Base-by-base conservation (phyloP, 768 basidiomycete genomes). In the Serendipita sp. region DNA sequence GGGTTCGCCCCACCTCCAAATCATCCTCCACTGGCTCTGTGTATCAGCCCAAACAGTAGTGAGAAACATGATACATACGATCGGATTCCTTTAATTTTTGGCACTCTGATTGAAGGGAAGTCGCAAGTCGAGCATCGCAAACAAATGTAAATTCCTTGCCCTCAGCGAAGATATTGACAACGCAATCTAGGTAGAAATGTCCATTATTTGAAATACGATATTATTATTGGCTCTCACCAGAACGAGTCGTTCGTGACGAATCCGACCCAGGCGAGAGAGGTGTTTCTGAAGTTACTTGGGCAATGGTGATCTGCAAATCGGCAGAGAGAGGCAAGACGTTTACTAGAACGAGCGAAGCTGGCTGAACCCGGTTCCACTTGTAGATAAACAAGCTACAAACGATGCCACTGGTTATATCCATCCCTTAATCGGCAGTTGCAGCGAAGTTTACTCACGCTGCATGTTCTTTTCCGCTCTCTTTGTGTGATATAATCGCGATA, bases 401-500 rank as follows among this genome's bases (percentile, higher is more conserved):
- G n/a, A n/a, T n/a, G n/a, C n/a, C n/a, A n/a, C n/a, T n/a, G n/a
- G n/a, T n/a, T n/a, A n/a, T n/a, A n/a, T n/a, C n/a, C n/a, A n/a
- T n/a, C n/a, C n/a, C n/a, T n/a, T n/a, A 60, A 62, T 34, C 22
- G 38, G 38, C 38, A 51, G 16, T 38, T n/a, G n/a, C 42, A 24
- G 45, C 1, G 24, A n/a, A 14, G 7, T 38, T 38, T 38, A 71
- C 76, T 43, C 62, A 82, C 82, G 81, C 76, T 65, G 79, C 83
- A 68, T 82, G 76, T 65, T 83, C 82, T n/a, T 71, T 71, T 20
- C 73, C 70, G 58, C 72, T 70, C 66, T 75, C 72, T 64, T 71
- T 76, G 65, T 82, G 83, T 0, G 76, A 72, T 22, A 84, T 71
- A 16, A 84, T 73, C 7, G 78, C 81, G 48, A 82, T 72, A 62